Percentiles rank a stretch among this genome's conserved stretches.
Conservation (phyloP, 129 eudicot species). For the Scalesia atractyloides region DNA sequence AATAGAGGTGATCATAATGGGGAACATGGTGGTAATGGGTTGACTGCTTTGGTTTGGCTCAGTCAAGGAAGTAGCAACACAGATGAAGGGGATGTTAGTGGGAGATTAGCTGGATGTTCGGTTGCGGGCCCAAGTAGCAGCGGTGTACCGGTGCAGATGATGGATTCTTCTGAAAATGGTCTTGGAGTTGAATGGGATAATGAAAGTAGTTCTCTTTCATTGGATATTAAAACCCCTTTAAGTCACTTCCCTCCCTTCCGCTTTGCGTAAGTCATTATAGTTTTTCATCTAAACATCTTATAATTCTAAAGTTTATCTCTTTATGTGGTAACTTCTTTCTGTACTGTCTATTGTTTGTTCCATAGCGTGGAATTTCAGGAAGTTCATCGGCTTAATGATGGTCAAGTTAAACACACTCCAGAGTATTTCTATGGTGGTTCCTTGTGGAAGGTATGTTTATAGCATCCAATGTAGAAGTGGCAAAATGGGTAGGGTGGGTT, state of each 20-base stretch:
- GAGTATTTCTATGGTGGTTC: constrained; percentile 98
- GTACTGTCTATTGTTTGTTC: constrained; percentile 22
- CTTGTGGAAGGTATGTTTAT: constrained; percentile 78
- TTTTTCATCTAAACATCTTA: background rate
- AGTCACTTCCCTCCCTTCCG: constrained; percentile 98
- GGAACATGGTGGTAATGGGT: constrained; percentile 84
- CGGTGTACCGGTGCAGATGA: constrained; percentile 65
- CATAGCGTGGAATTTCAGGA: constrained; percentile 87
- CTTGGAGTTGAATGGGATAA: constrained; percentile 79
- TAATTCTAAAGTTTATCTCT: background rate
- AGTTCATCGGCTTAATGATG: constrained; percentile 90
- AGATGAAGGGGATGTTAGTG: constrained; percentile 49
- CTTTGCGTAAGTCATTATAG: constrained; percentile 70
- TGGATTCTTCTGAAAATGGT: constrained; percentile 62
- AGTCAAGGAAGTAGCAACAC: constrained; percentile 70
- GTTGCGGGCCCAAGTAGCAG: constrained; percentile 54
- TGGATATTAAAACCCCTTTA: constrained; percentile 94
- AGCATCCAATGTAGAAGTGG: constrained; percentile 5
- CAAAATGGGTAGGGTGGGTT: background rate
- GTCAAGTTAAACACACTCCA: constrained; percentile 98
- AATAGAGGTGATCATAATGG: constrained; percentile 72
- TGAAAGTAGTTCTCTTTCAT: constrained; percentile 65
- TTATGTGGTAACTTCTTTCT: background rate
- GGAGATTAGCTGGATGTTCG: constrained; percentile 55
- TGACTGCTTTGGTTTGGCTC: constrained; percentile 95